Evolutionary conservation across 2,329 filamentous ascomycete species (phyloP), one percentile per base, ranked within the genome.

Genomic region (Fonsecaea multimorphosa): DNA sequence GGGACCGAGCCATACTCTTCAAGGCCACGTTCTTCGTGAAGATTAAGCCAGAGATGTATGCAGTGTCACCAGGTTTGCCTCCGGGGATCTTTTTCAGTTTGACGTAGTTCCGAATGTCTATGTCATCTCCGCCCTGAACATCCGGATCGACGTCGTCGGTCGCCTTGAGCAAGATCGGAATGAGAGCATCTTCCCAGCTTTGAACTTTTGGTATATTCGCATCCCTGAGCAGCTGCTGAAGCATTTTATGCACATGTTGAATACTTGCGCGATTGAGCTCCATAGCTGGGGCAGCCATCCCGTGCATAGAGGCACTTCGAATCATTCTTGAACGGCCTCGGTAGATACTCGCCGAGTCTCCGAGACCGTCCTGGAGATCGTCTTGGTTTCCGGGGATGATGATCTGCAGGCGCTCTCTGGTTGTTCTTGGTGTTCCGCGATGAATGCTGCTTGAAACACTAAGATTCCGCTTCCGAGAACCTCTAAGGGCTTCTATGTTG

Each of bases 81-180:
- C 95, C 94, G 0, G 93, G 91, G 12, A 99, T 95, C 75, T 96
- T 96, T 76, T 99, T 99, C 32, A 99, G 80, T 76, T 99, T 99
- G 68, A 99, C 92, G 74, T 97, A 99, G 76, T 98, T 93, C 2
- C 95, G 87, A 66, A 99, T 95, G 76, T 99, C 95, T 84, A 99
- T 98, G 74, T 95, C 91, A 76, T 99, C 95, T 31, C 93, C 93
- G 62, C 87, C 86, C 63, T 93, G 90, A 52, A 97, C 91, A 76
- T 98, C 91, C 1, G 95, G 95, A 68, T 96, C 91, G 2, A 99
- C 93, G 74, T 98, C 95, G 70, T 97, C 93, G 0, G 94, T 96
- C 69, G 93, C 95, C 72, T 91, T 91, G 24, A 97, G 83, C 22
- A 99, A 84, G 59, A 99, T 96, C 0, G 95, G 95, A 46, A 97